A percentile compares a stretch with the other conserved stretches of the same genome.
Conservation (phyloP, 2,329 filamentous ascomycete species). For the Neocatenulostroma microsporum region DNA sequence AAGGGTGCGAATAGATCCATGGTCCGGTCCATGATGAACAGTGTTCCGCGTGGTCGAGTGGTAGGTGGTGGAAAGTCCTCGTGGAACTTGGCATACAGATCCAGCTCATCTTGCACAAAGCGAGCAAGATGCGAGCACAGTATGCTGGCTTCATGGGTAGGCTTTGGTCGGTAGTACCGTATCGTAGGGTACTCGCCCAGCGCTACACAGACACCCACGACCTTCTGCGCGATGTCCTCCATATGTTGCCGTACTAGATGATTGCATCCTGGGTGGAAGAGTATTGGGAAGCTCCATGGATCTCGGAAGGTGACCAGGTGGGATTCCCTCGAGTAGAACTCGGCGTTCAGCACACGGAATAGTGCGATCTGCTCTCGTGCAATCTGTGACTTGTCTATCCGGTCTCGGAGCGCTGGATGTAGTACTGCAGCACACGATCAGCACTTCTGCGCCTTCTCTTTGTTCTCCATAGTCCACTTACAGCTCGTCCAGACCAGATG, state of each 20-base stretch:
- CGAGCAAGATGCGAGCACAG: constrained; percentile 80
- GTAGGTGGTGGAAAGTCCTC: constrained; percentile 75
- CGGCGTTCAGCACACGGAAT: constrained; percentile 74
- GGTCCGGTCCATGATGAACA: constrained; percentile 82
- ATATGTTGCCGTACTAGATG: constrained; percentile 74
- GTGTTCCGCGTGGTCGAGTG: constrained; percentile 67
- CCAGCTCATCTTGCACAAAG: constrained; percentile 85
- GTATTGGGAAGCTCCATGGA: constrained; percentile 87
- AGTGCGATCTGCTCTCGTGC: constrained; percentile 68
- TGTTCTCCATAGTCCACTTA: constrained; percentile 27
- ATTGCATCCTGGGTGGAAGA: constrained; percentile 89
- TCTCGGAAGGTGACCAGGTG: constrained; percentile 87
- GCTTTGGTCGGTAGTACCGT: constrained; percentile 74
- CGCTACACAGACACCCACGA: constrained; percentile 79
- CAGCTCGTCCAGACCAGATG: constrained; percentile 79
- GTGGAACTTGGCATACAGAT: constrained; percentile 79
- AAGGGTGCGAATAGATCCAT: constrained; percentile 88
- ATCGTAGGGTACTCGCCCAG: constrained; percentile 92
- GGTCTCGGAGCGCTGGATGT: constrained; percentile 60
- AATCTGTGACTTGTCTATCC: constrained; percentile 63
- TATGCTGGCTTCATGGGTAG: constrained; percentile 79
- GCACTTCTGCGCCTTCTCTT: constrained; percentile 6
- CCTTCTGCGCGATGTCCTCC: constrained; percentile 80
- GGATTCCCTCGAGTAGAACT: constrained; percentile 86
- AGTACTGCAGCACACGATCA: constrained; percentile 46